Base-by-base conservation (phyloP, 2,329 filamentous ascomycete species). In the Aspergillus carbonarius region DNA sequence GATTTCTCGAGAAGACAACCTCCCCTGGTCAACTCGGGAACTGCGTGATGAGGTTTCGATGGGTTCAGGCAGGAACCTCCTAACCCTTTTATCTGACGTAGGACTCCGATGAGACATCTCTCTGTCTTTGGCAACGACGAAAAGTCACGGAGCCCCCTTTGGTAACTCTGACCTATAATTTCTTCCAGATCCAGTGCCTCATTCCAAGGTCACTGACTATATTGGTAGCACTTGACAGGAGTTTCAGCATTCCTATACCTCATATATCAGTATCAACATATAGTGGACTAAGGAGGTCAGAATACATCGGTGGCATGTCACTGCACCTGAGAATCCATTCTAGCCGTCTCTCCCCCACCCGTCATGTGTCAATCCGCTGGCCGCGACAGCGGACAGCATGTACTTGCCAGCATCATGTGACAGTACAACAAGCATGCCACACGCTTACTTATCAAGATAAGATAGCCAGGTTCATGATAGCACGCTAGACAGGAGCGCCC, bases 11-110 rank as follows among this genome's bases (percentile, higher is more conserved):
- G 50, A 51, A 9, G 50, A 35, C 32, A 49, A 18, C 20, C 27
- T 37, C 15, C 53, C 9, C 46, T 44, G 56, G 23, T 53, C 32
- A 58, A 72, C 70, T 59, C 71, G 72, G 37, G 68, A 78, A 55
- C 72, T 79, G 58, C 75, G 72, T n/a, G 72, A 71, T 10, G 69
- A 73, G 12, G 74, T 79, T 64, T 81, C 79, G 40, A 78, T 70
- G 5, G 78, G 79, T 59, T 81, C 74, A 30, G 74, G 70, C 37
- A 76, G 65, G 59, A 75, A 74, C 58, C 72, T 72, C 48, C 72
- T 69, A 13, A 58, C 58, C 23, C 42, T 57, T 44, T 25, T 61
- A 8, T 37, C 34, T 25, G 55, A 42, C 37, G 30, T 18, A 12
- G 55, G 51, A 23, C 23, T 32, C n/a, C 52, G 34, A 20, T 56